Conservation (phyloP, 495 filamentous ascomycete genomes). For the Neurospora sp. region DNA sequence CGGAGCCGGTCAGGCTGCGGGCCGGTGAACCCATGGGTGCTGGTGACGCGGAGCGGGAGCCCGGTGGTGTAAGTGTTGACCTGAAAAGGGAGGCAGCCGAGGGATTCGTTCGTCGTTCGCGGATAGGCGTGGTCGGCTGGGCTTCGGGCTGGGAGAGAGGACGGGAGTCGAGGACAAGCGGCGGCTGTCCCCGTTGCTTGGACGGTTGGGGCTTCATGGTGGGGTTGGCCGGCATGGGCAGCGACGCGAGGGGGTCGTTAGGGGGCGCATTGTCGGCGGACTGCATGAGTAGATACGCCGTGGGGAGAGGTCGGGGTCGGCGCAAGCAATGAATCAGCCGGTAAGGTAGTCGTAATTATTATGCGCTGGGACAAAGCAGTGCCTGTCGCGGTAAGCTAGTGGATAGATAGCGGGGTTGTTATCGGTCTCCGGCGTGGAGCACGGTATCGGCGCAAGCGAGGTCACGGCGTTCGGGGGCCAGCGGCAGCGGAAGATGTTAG, state of each 20-base stretch:
- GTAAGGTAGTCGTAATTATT: not conserved
- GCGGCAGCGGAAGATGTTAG: not conserved
- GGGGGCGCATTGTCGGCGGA: slow-evolving; percentile 32
- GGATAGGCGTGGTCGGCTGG: slow-evolving; percentile 38
- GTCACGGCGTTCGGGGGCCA: not conserved
- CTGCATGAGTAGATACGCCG: slow-evolving; percentile 23
- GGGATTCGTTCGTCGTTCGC: slow-evolving; percentile 36
- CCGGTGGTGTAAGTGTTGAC: slow-evolving; percentile 42
- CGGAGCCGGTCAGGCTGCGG: slow-evolving; percentile 32
- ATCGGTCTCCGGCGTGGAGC: not conserved
- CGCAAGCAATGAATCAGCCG: not conserved
- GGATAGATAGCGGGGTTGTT: not conserved
- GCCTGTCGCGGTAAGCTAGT: not conserved
- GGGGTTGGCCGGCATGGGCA: slow-evolving; percentile 29
- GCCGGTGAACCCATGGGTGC: slow-evolving; percentile 45
- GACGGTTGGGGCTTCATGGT: slow-evolving; percentile 20
- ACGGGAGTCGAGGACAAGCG: slow-evolving; percentile 20
- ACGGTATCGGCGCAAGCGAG: not conserved
- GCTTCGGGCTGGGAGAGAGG: slow-evolving; percentile 31
- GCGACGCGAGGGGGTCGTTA: slow-evolving; percentile 28
- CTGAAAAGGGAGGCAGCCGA: slow-evolving; percentile 51
- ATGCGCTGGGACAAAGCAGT: no score
- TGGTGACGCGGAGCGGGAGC: slow-evolving; percentile 49
- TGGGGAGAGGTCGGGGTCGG: not conserved
- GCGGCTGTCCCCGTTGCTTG: slow-evolving; percentile 24